Evolutionary conservation across 306 rosid species (phyloP).

Genomic region (Vigna hirtella): DNA sequence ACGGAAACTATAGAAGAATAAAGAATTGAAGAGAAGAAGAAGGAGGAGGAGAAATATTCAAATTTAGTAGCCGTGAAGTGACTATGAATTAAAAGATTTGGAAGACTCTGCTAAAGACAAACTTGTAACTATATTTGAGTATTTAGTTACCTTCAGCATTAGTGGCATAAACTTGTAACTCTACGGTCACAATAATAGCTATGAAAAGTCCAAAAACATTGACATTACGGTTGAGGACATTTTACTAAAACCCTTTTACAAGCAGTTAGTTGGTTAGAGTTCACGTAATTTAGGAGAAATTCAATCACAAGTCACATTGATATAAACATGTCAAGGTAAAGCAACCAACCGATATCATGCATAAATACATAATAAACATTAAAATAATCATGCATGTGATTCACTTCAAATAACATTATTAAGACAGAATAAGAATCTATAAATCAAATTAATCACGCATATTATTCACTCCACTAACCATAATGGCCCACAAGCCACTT

Average conservation of each 20-base stretch:
- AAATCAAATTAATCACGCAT: background rate
- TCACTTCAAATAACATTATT: background rate
- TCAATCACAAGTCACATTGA: background rate
- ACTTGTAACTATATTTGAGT: background rate
- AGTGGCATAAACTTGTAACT: background rate
- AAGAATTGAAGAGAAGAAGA: background rate
- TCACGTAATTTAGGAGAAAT: background rate
- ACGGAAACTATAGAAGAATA: background rate
- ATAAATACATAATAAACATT: background rate
- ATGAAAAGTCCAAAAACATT: background rate
- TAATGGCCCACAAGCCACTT: conserved; percentile 65
- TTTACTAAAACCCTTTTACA: background rate
- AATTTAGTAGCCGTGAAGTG: background rate
- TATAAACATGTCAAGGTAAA: background rate
- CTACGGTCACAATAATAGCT: too few species aligned
- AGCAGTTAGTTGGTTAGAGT: background rate
- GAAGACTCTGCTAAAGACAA: background rate
- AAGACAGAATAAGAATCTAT: background rate
- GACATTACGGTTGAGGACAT: background rate
- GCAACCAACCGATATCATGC: background rate
- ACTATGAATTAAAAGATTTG: background rate
- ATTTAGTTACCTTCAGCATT: background rate
- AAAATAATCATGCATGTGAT: background rate
- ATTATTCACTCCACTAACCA: conserved; percentile 50
- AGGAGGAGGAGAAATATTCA: background rate